Conservation (phyloP, 78 protist genomes). For the Reticulomyxa filosa region DNA sequence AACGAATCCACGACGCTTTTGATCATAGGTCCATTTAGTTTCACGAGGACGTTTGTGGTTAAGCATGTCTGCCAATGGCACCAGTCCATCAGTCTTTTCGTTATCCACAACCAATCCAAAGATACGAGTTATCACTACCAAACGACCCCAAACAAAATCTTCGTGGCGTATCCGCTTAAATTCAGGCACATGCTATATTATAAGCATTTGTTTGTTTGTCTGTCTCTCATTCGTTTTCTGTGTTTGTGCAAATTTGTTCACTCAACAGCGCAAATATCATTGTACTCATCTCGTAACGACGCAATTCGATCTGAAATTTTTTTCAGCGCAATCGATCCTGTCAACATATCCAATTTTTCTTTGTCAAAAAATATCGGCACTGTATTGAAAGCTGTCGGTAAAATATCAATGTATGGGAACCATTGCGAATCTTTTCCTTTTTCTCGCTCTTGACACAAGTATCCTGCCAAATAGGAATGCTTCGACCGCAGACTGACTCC, state of each 20-base stretch:
- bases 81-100: constrained; percentile 2
- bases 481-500: constrained; percentile 3
- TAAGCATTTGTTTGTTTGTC: too few species aligned
- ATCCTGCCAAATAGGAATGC: constrained; percentile 6
- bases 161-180: too few species aligned
- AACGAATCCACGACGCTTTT: background rate
- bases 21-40: background rate
- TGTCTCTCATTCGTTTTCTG: too few species aligned
- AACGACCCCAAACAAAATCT: constrained; percentile 6
- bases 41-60: background rate
- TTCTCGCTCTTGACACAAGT: background rate
- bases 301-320: background rate
- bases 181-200: too few species aligned
- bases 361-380: constrained; percentile 1
- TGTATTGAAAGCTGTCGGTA: background rate
- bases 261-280: background rate
- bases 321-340: constrained; percentile 1
- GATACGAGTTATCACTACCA: constrained; percentile 9
- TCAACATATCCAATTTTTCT: background rate
- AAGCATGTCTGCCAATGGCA: constrained; percentile 9
- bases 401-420: constrained; percentile 4
- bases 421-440: background rate
- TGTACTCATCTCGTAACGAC: background rate
- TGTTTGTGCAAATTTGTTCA: too few species aligned
- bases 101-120: background rate